A percentile compares a stretch with the other conserved stretches of the same genome.
Evolutionary conservation across 2,329 filamentous ascomycete genomes (phyloP).

Genomic region (Metarhizium brunneum): DNA sequence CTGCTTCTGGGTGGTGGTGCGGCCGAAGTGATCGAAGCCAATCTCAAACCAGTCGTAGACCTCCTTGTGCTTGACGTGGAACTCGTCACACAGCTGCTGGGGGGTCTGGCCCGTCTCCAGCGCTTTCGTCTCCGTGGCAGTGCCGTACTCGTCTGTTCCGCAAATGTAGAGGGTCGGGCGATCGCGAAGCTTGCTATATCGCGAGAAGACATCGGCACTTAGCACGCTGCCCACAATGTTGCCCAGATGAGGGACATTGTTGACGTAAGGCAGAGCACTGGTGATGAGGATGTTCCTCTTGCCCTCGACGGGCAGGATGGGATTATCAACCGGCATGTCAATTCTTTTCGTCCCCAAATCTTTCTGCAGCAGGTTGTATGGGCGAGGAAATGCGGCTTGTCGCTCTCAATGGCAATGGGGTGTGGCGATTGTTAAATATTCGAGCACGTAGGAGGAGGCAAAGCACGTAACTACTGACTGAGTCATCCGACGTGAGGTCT

Average conservation of each 20-base stretch:
- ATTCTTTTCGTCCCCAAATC: not conserved
- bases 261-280: constrained; percentile 75
- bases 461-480: not conserved
- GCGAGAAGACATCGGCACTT: constrained; percentile 78
- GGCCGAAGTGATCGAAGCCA: constrained; percentile 87
- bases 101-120: constrained; percentile 79
- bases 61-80: constrained; percentile 79
- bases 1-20: constrained; percentile 81
- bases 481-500: not conserved
- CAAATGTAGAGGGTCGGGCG: constrained; percentile 78
- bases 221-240: constrained; percentile 84
- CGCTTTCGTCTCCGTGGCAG: constrained; percentile 91
- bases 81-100: constrained; percentile 81
- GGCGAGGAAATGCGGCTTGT: not conserved
- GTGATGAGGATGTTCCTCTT: constrained; percentile 87
- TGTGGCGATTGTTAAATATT: not conserved
- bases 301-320: constrained; percentile 57
- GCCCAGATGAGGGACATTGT: constrained; percentile 73
- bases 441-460: not conserved
- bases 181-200: constrained; percentile 71
- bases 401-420: not conserved
- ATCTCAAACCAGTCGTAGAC: constrained; percentile 97
- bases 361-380: not conserved
- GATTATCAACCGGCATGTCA: constrained; percentile 12
- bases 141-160: constrained; percentile 84